Base-by-base conservation (phyloP, 345 rosid species). In the Conringia planisiliqua region DNA sequence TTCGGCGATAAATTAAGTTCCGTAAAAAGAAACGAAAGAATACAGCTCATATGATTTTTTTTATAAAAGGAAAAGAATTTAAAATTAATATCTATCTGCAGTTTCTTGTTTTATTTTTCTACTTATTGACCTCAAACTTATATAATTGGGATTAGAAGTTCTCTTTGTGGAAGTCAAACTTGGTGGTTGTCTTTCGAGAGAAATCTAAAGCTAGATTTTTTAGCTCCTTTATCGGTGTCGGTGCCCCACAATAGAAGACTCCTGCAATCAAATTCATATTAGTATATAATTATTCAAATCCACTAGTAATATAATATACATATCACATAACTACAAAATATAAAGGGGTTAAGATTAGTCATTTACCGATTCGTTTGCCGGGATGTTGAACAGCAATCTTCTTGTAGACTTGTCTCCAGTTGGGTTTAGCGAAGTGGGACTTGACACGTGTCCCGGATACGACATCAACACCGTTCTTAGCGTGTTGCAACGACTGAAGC, bases 81-180 rank as follows among this genome's bases (percentile, higher is more conserved):
- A 4, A 54, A 69, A 70, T 35, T 52, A 62, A 60, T 42, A 42
- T 42, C 12, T 69, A 76, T 68, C 16, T 70, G 42, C 33, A 69
- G 42, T 62, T 69, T 63, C 60, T 55, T 54, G 6, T 55, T 56
- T 70, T 62, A 61, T 40, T 69, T 42, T 51, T 61, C 60, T 54
- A 52, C 54, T 27, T 6, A 42, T 54, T 38, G 18, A 26, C 16
- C 32, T 10, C 36, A 48, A 47, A 66, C 17, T 26, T 18, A 42
- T 61, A 42, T 40, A 44, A 76, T 61, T 16, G 17, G 10, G 64
- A 60, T 82, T 77, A 91, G 43, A 93, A 93, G 74, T 93, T 91
- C 83, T 91, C 96, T 76, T 93, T 91, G 65, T 88, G 98, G 47
- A 93, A 93, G 56, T 90, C 97, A 72, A 93, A 93, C 85, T 91